Percentiles rank a stretch among this genome's conserved stretches.
Evolutionary conservation across 2,329 filamentous ascomycete genomes (phyloP).

Genomic region (Fusarium anguioides): DNA sequence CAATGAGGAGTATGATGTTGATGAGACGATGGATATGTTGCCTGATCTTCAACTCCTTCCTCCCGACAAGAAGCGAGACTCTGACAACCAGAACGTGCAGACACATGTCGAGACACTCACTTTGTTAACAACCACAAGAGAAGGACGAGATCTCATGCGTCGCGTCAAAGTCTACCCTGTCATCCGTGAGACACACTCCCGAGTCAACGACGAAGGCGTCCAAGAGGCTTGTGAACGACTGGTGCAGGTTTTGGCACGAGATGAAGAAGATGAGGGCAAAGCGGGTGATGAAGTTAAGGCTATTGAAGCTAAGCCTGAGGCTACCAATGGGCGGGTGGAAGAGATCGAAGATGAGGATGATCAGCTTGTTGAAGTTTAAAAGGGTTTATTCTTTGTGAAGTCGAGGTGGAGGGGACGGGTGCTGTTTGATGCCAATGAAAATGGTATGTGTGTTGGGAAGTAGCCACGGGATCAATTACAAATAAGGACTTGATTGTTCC

Average conservation of each 20-base stretch:
- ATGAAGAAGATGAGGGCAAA: constrained; percentile 67
- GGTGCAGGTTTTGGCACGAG: constrained; percentile 88
- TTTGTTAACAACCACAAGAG: constrained; percentile 80
- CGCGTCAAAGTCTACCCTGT: constrained; percentile 88
- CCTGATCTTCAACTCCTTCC: constrained; percentile 90
- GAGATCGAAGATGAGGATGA: constrained; percentile 64
- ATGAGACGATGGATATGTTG: constrained; percentile 87
- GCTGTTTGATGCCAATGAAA: too few species aligned
- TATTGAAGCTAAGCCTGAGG: constrained; percentile 51
- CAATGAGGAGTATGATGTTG: constrained; percentile 85
- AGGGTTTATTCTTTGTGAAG: too few species aligned
- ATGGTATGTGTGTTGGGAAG: background rate
- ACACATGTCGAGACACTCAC: constrained; percentile 91
- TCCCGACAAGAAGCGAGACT: constrained; percentile 87
- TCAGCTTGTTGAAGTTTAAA: constrained; percentile 65
- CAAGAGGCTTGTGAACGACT: constrained; percentile 87
- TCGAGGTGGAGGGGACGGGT: background rate
- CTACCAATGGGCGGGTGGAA: constrained; percentile 54
- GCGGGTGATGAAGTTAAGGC: constrained; percentile 50
- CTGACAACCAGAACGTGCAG: constrained; percentile 79
- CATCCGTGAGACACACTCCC: constrained; percentile 84
- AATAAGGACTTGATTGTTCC: background rate
- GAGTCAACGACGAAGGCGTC: constrained; percentile 81
- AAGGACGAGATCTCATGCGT: constrained; percentile 80
- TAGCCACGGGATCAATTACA: background rate